Base-by-base conservation (phyloP, 345 rosid species). In the Eutrema japonicum region DNA sequence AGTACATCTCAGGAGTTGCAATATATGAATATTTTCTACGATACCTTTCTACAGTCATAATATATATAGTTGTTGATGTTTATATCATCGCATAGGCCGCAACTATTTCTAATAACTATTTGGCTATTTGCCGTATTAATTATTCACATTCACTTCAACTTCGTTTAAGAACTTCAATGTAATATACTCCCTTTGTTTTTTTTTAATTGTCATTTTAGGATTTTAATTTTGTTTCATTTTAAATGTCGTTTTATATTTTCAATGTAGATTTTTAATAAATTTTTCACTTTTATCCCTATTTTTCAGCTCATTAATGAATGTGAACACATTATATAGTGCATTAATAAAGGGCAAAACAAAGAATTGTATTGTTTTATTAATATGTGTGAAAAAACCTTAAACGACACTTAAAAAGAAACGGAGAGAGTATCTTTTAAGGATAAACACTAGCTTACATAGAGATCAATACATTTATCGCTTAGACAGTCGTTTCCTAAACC, bases 401-500 rank as follows among this genome's bases (percentile, higher is more conserved):
- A n/a, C n/a, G n/a, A n/a, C n/a, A n/a, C n/a, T n/a, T n/a, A n/a
- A n/a, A n/a, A n/a, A n/a, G n/a, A n/a, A n/a, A n/a, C n/a, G n/a
- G n/a, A n/a, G n/a, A n/a, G n/a, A n/a, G n/a, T n/a, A 52, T 48
- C 11, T 14, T 22, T 1, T 46, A 27, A 56, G 40, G 49, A 40
- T 49, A 11, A 37, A n/a, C 49, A 62, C 4, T 63, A 41, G 50
- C 46, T 29, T 38, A 51, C 45, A 71, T 71, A 49, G 40, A 14
- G 13, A 41, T 72, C 29, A 63, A 51, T 8, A 52, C 16, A 14
- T 52, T 9, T 53, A 13, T 38, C 27, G 70, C n/a, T 50, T 41
- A 4, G 55, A 29, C 16, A 54, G 18, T 55, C 26, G 26, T 33
- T 53, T n/a, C 60, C 41, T 55, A 33, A 33, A 33, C 7, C 41